These are phyloP conservation scores for Pichia pseudocactophila DNA, from an alignment of 805 yeast species.

Conservation along the genomic window DNA sequence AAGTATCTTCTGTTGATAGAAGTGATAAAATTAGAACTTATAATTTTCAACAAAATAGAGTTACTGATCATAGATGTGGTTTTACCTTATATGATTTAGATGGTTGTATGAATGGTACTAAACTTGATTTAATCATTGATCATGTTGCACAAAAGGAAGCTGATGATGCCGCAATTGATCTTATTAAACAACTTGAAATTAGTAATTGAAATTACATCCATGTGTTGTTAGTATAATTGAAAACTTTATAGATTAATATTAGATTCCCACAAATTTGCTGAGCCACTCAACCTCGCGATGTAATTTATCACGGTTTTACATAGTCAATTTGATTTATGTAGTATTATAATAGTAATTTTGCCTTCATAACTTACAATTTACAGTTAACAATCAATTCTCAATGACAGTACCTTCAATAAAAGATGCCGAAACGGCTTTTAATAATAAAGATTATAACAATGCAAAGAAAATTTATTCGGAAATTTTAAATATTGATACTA, in stretches of 20 bases:
- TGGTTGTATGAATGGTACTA: constrained; percentile 54
- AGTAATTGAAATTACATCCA: too few species aligned
- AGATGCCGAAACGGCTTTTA: constrained; percentile 53
- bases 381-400: neutral
- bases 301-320: too few species aligned
- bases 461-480: constrained; percentile 57
- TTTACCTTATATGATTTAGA: constrained; percentile 66
- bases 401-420: constrained; percentile 34
- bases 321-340: too few species aligned
- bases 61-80: constrained; percentile 91
- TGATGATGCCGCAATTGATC: constrained; percentile 34
- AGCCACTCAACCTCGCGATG: too few species aligned
- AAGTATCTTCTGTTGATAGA: constrained; percentile 82
- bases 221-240: too few species aligned
- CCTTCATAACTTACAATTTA: neutral
- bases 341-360: neutral
- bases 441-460: constrained; percentile 36
- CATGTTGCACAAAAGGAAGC: constrained; percentile 40
- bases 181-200: constrained; percentile 22
- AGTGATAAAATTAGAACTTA: constrained; percentile 92
- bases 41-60: constrained; percentile 84
- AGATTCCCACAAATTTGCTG: too few species aligned
- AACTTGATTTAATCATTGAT: constrained; percentile 47
- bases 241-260: too few species aligned
- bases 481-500: constrained; percentile 31